phyloP scores from a whole-genome alignment of 495 filamentous ascomycete species.

The Neurospora sp. region DNA sequence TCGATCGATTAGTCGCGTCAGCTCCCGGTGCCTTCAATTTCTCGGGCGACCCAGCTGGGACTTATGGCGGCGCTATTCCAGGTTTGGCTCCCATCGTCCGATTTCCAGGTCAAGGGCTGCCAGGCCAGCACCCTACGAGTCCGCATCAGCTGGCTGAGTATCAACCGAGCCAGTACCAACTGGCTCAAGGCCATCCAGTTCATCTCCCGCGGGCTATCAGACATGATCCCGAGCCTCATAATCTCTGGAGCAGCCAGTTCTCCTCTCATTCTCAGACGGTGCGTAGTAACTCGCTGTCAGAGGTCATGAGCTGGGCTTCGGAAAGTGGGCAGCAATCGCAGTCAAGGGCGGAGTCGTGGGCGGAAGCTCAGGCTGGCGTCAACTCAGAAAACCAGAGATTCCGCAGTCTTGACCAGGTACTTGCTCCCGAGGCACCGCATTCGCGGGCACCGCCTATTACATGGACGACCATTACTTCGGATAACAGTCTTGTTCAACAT shows the following conservation, averaged over 20 bases:
- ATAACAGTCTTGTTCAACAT: slow-evolving; percentile 49
- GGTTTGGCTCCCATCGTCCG: background rate
- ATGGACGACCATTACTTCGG: slow-evolving; percentile 55
- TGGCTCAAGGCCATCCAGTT: background rate
- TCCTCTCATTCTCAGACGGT: slow-evolving; percentile 30
- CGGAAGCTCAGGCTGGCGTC: slow-evolving; percentile 14
- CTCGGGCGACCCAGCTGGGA: background rate
- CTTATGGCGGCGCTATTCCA: background rate
- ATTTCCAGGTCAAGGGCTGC: background rate
- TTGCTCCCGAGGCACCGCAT: slow-evolving; percentile 25
- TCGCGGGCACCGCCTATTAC: slow-evolving; percentile 28
- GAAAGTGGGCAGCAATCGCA: slow-evolving; percentile 20
- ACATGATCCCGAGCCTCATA: slow-evolving; percentile 28
- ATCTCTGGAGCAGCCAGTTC: slow-evolving; percentile 31
- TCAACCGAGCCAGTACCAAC: background rate
- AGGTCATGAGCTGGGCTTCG: slow-evolving; percentile 28
- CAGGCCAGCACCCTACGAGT: slow-evolving; percentile 4
- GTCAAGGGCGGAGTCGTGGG: slow-evolving; percentile 33
- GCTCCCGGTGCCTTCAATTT: background rate
- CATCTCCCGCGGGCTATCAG: slow-evolving; percentile 9
- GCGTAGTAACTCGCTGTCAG: slow-evolving; percentile 29
- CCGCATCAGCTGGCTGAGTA: background rate
- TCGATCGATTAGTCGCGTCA: background rate
- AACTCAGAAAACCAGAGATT: slow-evolving; percentile 13
- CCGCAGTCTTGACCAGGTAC: slow-evolving; percentile 27